These are phyloP conservation scores for Dictyostelium intermedium DNA, from an alignment of 78 protist species.

Conservation along the genomic window DNA sequence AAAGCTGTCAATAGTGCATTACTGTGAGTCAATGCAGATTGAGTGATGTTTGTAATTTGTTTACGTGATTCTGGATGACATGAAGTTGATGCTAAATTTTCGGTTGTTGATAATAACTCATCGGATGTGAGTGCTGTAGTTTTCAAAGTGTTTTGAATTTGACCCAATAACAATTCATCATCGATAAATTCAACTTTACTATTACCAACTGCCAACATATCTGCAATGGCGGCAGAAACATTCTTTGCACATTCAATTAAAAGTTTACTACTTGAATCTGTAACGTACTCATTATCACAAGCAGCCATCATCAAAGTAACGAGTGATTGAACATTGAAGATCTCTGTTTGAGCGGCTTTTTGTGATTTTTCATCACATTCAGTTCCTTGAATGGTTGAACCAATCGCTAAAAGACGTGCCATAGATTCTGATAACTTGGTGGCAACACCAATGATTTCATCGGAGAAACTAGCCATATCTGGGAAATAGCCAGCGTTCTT, in stretches of 20 bases:
- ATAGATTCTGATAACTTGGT: slow-evolving; percentile 57
- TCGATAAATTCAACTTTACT: slow-evolving; percentile 36
- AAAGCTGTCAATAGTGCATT: slow-evolving; percentile 25
- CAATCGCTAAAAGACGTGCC: slow-evolving; percentile 8
- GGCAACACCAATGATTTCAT: slow-evolving; percentile 50
- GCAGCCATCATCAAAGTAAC: slow-evolving; percentile 67
- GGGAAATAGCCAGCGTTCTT: slow-evolving; percentile 70
- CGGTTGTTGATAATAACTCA: slow-evolving; percentile 35
- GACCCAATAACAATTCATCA: slow-evolving; percentile 24
- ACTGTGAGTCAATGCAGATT: not conserved
- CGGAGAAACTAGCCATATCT: slow-evolving; percentile 65
- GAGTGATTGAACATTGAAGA: slow-evolving; percentile 9
- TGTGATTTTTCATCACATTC: not conserved
- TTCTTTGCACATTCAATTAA: slow-evolving; percentile 59
- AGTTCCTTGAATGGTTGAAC: slow-evolving; percentile 25
- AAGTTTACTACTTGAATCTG: slow-evolving; percentile 7
- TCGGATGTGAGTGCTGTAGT: not conserved
- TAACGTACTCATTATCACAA: slow-evolving; percentile 54
- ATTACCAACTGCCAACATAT: slow-evolving; percentile 1
- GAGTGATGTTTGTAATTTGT: not conserved
- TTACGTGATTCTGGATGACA: slow-evolving; percentile 57
- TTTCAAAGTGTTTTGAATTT: not conserved
- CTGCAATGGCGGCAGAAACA: slow-evolving; percentile 9
- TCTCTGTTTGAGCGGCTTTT: slow-evolving; percentile 28
- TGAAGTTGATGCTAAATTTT: slow-evolving; percentile 41